phyloP scores from a whole-genome alignment of 2,329 filamentous ascomycete species.

The Fonsecaea pugnacius region DNA sequence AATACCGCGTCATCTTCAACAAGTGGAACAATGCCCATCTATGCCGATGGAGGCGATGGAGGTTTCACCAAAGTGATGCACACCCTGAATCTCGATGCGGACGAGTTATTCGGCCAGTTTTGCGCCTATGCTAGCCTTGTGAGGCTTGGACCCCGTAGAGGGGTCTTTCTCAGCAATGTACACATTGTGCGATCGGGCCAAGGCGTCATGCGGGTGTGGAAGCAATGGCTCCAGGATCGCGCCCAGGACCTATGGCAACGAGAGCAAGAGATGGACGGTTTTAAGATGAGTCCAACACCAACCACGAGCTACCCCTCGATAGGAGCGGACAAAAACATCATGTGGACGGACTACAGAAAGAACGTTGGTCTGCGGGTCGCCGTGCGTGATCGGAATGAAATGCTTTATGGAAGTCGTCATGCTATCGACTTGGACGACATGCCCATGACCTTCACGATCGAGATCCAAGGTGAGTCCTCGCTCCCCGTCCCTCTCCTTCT shows the following conservation, averaged over 20 bases:
- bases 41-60: conserved; percentile 36
- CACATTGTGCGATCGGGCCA: conserved; percentile 63
- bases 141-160: conserved; percentile 64
- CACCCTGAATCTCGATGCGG: conserved; percentile 67
- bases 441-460: conserved; percentile 70
- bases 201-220: conserved; percentile 71
- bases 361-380: conserved; percentile 71
- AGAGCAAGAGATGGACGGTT: conserved; percentile 36
- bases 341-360: conserved; percentile 70
- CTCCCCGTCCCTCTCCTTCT: neutral
- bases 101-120: conserved; percentile 76
- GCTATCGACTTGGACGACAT: conserved; percentile 57
- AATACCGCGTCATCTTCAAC: conserved; percentile 54
- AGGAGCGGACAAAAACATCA: conserved; percentile 50
- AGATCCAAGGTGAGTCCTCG: conserved; percentile 67
- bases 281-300: conserved; percentile 27
- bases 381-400: conserved; percentile 59
- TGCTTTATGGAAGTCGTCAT: conserved; percentile 20
- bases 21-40: conserved; percentile 44
- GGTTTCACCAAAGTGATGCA: conserved; percentile 56
- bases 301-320: conserved; percentile 27
- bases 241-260: conserved; percentile 37
- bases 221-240: conserved; percentile 68
- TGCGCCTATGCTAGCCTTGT: conserved; percentile 71
- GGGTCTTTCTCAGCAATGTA: conserved; percentile 67